phyloP scores from a whole-genome alignment of 257 asterid species.

The Linaria vulgaris region DNA sequence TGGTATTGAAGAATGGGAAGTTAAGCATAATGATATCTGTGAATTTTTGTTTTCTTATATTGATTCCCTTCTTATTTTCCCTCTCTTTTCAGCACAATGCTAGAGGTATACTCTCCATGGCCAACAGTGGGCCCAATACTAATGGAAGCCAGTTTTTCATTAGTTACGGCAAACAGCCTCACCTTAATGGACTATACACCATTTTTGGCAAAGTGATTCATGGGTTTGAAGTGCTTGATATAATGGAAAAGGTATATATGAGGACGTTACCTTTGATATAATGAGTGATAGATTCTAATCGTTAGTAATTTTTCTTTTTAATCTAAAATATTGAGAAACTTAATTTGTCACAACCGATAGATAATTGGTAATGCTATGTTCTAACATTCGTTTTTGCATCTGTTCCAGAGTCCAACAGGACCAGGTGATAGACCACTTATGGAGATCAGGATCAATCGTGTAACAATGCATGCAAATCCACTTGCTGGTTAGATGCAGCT shows the following conservation, averaged over 20 bases:
- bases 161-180: conserved; percentile 81
- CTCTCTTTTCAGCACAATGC: conserved; percentile 79
- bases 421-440: conserved; percentile 85
- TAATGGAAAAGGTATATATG: conserved; percentile 88
- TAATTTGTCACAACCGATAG: too few species aligned
- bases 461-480: conserved; percentile 94
- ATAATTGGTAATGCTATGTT: too few species aligned
- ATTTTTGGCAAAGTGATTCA: conserved; percentile 95
- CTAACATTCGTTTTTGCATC: background rate
- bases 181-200: conserved; percentile 86
- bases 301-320: background rate
- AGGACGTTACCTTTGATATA: background rate
- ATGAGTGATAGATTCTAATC: too few species aligned
- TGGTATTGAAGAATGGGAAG: background rate
- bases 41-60: background rate
- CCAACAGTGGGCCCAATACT: conserved; percentile 93
- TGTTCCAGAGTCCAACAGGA: conserved; percentile 84
- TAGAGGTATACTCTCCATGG: conserved; percentile 93
- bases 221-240: conserved; percentile 93
- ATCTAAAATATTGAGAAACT: background rate
- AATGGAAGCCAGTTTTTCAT: conserved; percentile 98
- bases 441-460: conserved; percentile 88
- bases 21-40: conserved; percentile 14
- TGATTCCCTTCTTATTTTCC: conserved; percentile 5
- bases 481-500: conserved; percentile 64